Evolutionary conservation across 208 protist species (phyloP).

Genomic region (Acanthamoeba castellanii): DNA sequence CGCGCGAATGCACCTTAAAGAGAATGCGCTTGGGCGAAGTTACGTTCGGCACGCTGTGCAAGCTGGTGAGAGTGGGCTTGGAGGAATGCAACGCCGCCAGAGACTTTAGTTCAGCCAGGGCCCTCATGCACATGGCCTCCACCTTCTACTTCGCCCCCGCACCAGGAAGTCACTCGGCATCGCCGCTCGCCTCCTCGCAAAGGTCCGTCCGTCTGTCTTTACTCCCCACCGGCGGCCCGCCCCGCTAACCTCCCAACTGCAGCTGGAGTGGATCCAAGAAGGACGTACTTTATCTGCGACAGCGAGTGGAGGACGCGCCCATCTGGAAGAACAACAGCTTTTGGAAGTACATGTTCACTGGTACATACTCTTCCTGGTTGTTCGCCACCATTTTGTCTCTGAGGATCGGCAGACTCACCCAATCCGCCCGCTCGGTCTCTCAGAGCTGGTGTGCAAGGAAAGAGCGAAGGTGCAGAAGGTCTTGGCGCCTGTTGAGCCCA

Average conservation of each 20-base stretch:
- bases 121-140: conserved; percentile 49
- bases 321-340: conserved; percentile 7
- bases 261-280: background rate
- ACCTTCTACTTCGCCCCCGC: conserved; percentile 13
- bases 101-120: background rate
- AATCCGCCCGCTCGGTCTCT: too few relatives aligned
- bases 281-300: background rate
- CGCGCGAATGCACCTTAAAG: background rate
- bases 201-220: background rate
- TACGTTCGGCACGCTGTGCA: background rate
- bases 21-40: conserved; percentile 18
- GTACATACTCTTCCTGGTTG: background rate
- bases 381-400: background rate
- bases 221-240: too few relatives aligned
- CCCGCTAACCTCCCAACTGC: background rate
- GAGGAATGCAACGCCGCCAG: conserved; percentile 14
- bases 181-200: conserved; percentile 33
- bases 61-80: background rate
- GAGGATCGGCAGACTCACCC: background rate
- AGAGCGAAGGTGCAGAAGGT: conserved; percentile 21
- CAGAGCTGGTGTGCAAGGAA: conserved; percentile 57
- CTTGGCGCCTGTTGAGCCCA: background rate
- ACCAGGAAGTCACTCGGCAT: background rate
- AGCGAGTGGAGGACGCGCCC: background rate
- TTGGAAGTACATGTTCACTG: conserved; percentile 36